Conservation (phyloP, 176 grass and related monocot species). For the Phragmites australis region DNA sequence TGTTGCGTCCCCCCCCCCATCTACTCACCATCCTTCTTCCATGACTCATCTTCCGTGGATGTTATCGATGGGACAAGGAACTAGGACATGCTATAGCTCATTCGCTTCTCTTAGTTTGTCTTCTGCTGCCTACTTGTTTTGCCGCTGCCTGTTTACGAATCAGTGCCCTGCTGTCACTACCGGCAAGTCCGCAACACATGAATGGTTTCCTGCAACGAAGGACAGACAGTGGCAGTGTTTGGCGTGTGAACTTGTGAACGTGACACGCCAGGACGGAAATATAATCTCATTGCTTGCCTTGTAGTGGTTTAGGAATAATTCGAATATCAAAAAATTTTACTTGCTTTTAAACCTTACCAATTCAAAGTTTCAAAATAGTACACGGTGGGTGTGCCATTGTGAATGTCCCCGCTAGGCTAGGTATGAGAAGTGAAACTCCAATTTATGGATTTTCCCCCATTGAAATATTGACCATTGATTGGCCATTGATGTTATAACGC, state of each 20-base stretch:
- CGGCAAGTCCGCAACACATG: background rate
- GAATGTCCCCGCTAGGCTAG: background rate
- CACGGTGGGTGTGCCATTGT: background rate
- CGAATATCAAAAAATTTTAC: background rate
- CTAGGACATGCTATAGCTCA: background rate
- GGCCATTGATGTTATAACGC: too few relatives aligned
- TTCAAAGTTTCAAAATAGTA: background rate
- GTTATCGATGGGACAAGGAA: slow-evolving; percentile 5
- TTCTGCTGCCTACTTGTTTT: background rate
- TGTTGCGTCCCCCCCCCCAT: background rate
- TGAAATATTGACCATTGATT: background rate
- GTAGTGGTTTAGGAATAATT: background rate
- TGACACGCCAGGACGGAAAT: background rate
- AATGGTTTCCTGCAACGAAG: slow-evolving; percentile 9
- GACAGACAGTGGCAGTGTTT: background rate
- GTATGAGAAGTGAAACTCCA: background rate
- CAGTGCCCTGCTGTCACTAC: background rate
- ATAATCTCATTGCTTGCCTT: slow-evolving; percentile 1
- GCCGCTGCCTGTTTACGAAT: background rate
- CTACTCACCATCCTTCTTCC: background rate
- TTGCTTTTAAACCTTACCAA: background rate
- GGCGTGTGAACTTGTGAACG: slow-evolving; percentile 31
- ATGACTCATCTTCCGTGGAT: background rate
- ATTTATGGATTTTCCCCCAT: background rate
- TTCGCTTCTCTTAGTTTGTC: slow-evolving; percentile 7